Evolutionary conservation across 106 monocot genomes (phyloP).

Genomic region (Platanthera zijinensis): DNA sequence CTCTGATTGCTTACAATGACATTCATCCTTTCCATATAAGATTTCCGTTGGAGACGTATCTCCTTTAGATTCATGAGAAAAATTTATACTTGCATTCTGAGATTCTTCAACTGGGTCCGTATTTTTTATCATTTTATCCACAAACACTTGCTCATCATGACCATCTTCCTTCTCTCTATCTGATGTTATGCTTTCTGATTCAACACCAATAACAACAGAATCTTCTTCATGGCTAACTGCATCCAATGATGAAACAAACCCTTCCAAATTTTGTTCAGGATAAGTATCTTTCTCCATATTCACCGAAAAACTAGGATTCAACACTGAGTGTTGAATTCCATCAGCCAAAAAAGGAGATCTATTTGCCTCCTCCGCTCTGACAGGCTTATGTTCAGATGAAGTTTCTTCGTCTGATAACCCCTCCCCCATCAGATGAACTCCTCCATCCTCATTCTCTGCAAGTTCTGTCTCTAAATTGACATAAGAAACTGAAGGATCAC

Average conservation of each 20-base stretch:
- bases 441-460: not conserved
- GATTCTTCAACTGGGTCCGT: not conserved
- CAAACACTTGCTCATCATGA: not conserved
- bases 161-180: conserved; percentile 6
- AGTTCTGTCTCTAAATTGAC: not conserved
- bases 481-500: not conserved
- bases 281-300: not conserved
- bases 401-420: conserved; percentile 3
- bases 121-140: conserved; percentile 7
- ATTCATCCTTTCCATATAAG: not conserved
- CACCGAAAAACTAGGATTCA: not conserved
- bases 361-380: conserved; percentile 11
- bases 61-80: not conserved
- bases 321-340: not conserved
- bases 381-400: not conserved
- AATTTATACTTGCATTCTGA: not conserved
- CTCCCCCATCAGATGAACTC: conserved; percentile 3
- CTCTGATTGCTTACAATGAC: not conserved
- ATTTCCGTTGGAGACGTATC: not conserved
- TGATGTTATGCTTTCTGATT: not conserved
- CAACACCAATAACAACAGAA: not conserved
- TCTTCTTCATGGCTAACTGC: not conserved
- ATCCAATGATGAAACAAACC: not conserved
- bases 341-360: conserved; percentile 5
- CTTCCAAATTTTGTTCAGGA: conserved; percentile 10